phyloP scores from a whole-genome alignment of 2,329 filamentous ascomycete species.

The Ilyonectria robusta region DNA sequence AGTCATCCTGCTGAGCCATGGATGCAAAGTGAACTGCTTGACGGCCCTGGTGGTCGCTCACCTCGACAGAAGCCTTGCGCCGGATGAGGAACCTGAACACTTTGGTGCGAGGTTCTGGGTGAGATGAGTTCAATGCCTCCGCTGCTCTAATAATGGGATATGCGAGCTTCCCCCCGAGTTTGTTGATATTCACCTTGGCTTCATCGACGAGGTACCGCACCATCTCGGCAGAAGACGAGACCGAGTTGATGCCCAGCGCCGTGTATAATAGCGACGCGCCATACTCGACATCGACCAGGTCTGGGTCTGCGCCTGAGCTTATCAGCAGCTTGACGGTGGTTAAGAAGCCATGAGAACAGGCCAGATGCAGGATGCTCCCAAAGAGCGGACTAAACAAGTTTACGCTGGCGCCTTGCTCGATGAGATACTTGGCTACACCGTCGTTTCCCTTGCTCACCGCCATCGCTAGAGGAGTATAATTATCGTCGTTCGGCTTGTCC shows the following conservation, averaged over 20 bases:
- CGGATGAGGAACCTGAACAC: neutral
- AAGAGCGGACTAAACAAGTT: neutral
- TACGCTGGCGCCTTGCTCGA: conserved; percentile 4
- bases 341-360: neutral
- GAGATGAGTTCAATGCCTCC: neutral
- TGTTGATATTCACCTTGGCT: neutral
- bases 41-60: neutral
- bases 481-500: neutral
- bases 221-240: neutral
- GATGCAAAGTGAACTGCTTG: neutral
- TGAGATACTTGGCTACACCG: conserved; percentile 3
- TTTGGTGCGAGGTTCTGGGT: neutral
- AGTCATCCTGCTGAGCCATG: neutral
- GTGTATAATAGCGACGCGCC: conserved; percentile 2
- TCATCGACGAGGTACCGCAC: conserved; percentile 1
- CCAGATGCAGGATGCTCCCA: conserved; percentile 15
- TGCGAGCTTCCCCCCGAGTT: neutral
- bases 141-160: conserved; percentile 2
- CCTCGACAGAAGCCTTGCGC: neutral
- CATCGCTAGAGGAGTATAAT: conserved; percentile 8
- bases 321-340: neutral
- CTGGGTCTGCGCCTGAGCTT: neutral
- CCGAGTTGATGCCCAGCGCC: neutral
- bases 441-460: conserved; percentile 2
- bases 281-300: neutral